Evolutionary conservation across 1,139 yeast genomes (phyloP).

Genomic region (Kodamaea plutei): DNA sequence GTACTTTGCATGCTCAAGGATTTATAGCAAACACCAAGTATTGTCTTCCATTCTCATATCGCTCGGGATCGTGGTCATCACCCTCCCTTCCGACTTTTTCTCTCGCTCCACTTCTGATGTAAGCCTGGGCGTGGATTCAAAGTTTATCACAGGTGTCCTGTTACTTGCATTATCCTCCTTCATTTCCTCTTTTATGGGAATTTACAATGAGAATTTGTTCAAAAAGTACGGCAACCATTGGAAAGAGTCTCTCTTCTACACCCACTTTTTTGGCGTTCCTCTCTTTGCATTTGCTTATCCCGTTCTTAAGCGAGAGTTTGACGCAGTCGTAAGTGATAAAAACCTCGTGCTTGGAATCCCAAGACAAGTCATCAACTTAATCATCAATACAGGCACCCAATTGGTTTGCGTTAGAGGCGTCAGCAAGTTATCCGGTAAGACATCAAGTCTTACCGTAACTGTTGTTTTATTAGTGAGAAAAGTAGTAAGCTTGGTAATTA

Average conservation of each 20-base stretch:
- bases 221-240: constrained; percentile 53
- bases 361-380: constrained; percentile 21
- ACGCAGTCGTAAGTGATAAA: constrained; percentile 4
- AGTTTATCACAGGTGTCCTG: constrained; percentile 39
- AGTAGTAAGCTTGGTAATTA: constrained; percentile 53
- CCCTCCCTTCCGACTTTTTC: constrained; percentile 20
- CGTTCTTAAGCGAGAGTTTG: constrained; percentile 14
- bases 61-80: constrained; percentile 53
- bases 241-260: constrained; percentile 62
- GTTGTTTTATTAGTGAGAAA: constrained; percentile 59
- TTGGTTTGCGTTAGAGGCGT: constrained; percentile 66
- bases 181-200: constrained; percentile 51
- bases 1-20: constrained; percentile 38
- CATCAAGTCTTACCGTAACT: constrained; percentile 59
- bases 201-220: constrained; percentile 51
- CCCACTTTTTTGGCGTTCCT: constrained; percentile 57
- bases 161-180: constrained; percentile 46
- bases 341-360: constrained; percentile 8
- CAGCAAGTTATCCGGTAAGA: constrained; percentile 52
- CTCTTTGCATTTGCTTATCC: constrained; percentile 39
- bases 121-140: constrained; percentile 5
- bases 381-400: constrained; percentile 55
- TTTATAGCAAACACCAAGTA: constrained; percentile 44
- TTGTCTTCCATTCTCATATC: constrained; percentile 51
- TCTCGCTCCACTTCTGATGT: neutral